Base-by-base conservation (phyloP, 257 asterid species). In the Nicotiana otophora region DNA sequence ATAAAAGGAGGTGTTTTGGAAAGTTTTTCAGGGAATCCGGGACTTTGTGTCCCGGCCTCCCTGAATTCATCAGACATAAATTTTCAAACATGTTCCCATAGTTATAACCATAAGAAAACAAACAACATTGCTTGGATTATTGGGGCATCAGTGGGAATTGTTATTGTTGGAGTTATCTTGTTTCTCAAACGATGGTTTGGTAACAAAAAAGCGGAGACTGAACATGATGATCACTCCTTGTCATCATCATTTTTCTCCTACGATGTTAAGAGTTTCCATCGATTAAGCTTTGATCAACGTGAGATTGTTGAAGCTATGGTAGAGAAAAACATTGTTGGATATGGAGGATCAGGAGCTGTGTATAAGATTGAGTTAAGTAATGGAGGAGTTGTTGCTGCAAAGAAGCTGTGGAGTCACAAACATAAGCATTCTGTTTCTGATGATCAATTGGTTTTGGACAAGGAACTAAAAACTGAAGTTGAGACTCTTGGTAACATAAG, bases 281-380 rank as follows among this genome's bases (percentile, higher is more conserved):
- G 94, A 0, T 20, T 93, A 42, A 93, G 92, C 80, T 94, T 96
- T 34, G 97, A 95, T 57, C 94, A 90, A 39, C 87, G 93, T 0
- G 98, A 96, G 87, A 93, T 96, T 64, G 66, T 90, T 7, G 98
- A 91, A 3, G 91, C 95, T 57, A 84, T 96, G 93, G 92, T 93
- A 2, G 98, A 96, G 36, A 90, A 94, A 67, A 96, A 96, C 89
- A 91, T 96, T 5, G 97, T 96, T n/a, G 99, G 99, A 9, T 94
- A 91, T 68, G 98, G 99, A 51, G 98, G 99, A 19, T 96, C 99
- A 0, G 98, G 99, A 28, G 89, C 98, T 0, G 99, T 96, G 0
- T 96, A 96, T 88, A 90, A 84, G 85, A 88, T 94, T 16, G 96
- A 92, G 87, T 85, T 94, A 28, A 90, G 87, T 63, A 94, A 82